phyloP scores from a whole-genome alignment of 345 rosid genomes.

The Arabis hirsuta region DNA sequence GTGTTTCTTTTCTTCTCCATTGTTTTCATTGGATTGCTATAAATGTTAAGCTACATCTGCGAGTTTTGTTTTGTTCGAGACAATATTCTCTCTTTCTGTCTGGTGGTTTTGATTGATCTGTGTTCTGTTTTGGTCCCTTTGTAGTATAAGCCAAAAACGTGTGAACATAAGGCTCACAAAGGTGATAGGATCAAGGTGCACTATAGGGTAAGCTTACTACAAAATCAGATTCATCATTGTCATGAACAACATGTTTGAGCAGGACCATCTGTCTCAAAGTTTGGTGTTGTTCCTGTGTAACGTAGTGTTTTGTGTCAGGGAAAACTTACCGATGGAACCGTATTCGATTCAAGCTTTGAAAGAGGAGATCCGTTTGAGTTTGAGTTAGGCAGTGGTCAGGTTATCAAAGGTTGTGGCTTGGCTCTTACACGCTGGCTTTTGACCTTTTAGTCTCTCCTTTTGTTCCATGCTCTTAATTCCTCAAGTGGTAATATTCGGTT shows the following conservation, averaged over 20 bases:
- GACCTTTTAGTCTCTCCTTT: not conserved
- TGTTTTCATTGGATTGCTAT: not conserved
- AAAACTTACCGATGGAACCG: conserved; percentile 90
- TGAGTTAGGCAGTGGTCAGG: conserved; percentile 91
- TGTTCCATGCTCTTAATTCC: not conserved
- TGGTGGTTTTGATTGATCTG: conserved; percentile 11
- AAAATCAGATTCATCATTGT: not conserved
- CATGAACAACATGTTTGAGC: not conserved
- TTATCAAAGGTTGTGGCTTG: conserved; percentile 71
- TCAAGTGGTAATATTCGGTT: not conserved
- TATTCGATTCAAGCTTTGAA: conserved; percentile 95
- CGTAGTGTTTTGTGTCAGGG: conserved; percentile 56
- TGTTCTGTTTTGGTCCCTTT: not conserved
- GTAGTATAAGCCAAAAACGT: conserved; percentile 73
- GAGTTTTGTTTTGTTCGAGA: conserved; percentile 2
- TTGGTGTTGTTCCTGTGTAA: conserved; percentile 1
- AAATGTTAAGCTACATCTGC: not conserved
- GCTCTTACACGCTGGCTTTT: not conserved
- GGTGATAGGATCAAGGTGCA: conserved; percentile 89
- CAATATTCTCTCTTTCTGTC: not conserved
- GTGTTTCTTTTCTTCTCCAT: not conserved
- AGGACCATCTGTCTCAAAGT: not conserved
- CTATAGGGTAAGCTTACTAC: conserved; percentile 65
- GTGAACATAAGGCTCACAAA: conserved; percentile 86
- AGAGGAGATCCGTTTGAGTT: conserved; percentile 95